Percentiles rank a stretch among this genome's conserved stretches.
Evolutionary conservation across 352 stramenopile genomes (phyloP).

Genomic region (Phytophthora palmivora): DNA sequence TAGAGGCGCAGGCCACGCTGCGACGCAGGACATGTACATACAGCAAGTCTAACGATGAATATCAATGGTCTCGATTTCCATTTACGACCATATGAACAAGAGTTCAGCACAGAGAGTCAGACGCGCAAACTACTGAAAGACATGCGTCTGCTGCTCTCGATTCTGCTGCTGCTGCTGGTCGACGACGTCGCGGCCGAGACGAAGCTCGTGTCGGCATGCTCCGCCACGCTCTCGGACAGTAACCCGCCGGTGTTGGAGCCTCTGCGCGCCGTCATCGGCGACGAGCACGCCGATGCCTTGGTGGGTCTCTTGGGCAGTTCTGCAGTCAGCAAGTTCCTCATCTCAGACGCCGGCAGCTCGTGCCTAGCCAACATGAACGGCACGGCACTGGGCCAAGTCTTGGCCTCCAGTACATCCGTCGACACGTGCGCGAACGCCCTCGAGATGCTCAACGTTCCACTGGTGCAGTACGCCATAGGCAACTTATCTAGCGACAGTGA

Average conservation of each 20-base stretch:
- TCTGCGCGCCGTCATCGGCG: slow-evolving; percentile 35
- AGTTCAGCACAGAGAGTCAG: no score
- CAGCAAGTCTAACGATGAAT: slow-evolving; percentile 21
- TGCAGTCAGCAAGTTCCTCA: slow-evolving; percentile 42
- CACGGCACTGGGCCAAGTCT: slow-evolving; percentile 42
- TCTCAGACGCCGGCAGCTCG: slow-evolving; percentile 48
- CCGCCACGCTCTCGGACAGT: slow-evolving; percentile 30
- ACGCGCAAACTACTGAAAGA: no score
- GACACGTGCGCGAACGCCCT: slow-evolving; percentile 43
- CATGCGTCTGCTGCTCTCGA: no score
- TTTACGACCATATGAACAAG: no score
- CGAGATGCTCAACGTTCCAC: slow-evolving; percentile 45
- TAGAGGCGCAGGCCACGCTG: slow-evolving; percentile 13
- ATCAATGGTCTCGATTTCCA: slow-evolving; percentile 22
- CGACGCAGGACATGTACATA: slow-evolving; percentile 32
- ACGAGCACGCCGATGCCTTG: slow-evolving; percentile 27
- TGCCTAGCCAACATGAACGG: slow-evolving; percentile 75
- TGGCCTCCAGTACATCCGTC: slow-evolving; percentile 44
- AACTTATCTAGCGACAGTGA: slow-evolving; percentile 43
- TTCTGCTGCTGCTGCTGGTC: slow-evolving; percentile 13
- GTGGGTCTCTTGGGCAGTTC: slow-evolving; percentile 41
- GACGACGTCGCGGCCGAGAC: slow-evolving; percentile 26
- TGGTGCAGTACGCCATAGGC: slow-evolving; percentile 48
- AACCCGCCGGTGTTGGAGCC: slow-evolving; percentile 37
- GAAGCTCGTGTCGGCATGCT: slow-evolving; percentile 39